Percentiles rank a stretch among this genome's conserved stretches.
Evolutionary conservation across 1,139 yeast genomes (phyloP).

Genomic region (Sugiyamaella neomexicana): DNA sequence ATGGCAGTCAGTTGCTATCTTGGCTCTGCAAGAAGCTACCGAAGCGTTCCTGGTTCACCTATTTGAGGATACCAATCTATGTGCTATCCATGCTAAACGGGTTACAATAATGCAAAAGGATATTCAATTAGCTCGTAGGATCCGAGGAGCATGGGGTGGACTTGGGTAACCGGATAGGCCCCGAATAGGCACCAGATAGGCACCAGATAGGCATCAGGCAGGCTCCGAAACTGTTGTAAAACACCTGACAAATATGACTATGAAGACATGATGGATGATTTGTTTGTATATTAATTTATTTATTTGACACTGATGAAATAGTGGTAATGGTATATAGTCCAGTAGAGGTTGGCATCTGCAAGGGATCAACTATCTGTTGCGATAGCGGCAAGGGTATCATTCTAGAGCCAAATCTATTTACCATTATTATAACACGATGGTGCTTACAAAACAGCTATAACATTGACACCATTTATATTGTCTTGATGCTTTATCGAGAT

Average conservation of each 20-base stretch:
- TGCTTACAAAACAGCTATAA: background rate
- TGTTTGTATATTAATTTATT: background rate
- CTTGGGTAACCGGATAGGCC: slow-evolving; percentile 6
- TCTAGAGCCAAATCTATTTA: background rate
- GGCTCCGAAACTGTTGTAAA: too few relatives aligned
- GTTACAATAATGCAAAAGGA: slow-evolving; percentile 95
- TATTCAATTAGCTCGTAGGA: slow-evolving; percentile 84
- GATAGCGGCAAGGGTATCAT: background rate
- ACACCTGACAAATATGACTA: too few relatives aligned
- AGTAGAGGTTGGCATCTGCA: too few relatives aligned
- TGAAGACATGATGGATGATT: background rate
- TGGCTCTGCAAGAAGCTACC: slow-evolving; percentile 90
- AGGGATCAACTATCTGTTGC: too few relatives aligned
- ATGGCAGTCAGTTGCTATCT: slow-evolving; percentile 87
- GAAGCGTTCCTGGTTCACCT: slow-evolving; percentile 85
- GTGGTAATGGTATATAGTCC: background rate
- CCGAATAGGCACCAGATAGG: too few relatives aligned
- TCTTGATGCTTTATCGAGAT: too few relatives aligned
- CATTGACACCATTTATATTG: too few relatives aligned
- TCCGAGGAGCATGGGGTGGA: slow-evolving; percentile 54
- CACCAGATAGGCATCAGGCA: too few relatives aligned
- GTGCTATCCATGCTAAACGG: slow-evolving; percentile 91
- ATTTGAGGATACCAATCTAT: slow-evolving; percentile 83
- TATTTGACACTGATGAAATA: background rate
- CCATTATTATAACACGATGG: background rate